Evolutionary conservation across 164 flowering plant genomes (phyloP), one percentile per base, ranked within the genome.

Genomic region (Stephania yunnanensis): DNA sequence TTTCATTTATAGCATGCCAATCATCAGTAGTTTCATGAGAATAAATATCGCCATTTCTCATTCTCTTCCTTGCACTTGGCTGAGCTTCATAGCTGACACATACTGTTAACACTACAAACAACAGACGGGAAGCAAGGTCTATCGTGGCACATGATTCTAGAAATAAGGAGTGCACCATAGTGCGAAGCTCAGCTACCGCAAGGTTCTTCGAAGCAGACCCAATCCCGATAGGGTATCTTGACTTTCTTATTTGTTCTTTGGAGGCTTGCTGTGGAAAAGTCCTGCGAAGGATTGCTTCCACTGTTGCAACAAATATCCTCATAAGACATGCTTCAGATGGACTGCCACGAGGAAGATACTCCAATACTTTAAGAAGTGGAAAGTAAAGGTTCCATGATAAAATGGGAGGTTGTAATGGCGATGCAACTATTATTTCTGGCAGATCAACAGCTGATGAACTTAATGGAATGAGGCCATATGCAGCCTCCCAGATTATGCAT

Each of bases 401-500:
- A 69, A 88, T 78, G 17, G 99, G 99, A 77, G 97, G 95, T 74
- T 95, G 99, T 75, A 93, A 78, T 31, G 97, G 97, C 42, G 95
- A 87, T 71, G 99, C 92, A 58, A 95, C 97, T 73, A 95, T 78
- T 50, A 95, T 92, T 82, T 92, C 98, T 48, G 98, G 98, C 70
- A 94, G 90, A 86, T 92, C 97, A 83, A 91, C 93, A 46, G 87
- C 91, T 12, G 95, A 90, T 25, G 97, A 92, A 78, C 89, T 89
- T 72, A 92, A 79, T 68, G 98, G 97, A 72, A 91, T 87, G 78
- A 92, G 78, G 52, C 98, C 98, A 86, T 94, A 94, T 65, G 98
- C 97, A 85, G 97, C 98, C 86, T 94, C 98, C 98, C 98, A 94
- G 29, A 94, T 92, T 67, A 96, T 94, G 72, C 98, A 94, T 72